phyloP scores from a whole-genome alignment of 2,329 filamentous ascomycete genomes.

The Fusarium drepaniforme region DNA sequence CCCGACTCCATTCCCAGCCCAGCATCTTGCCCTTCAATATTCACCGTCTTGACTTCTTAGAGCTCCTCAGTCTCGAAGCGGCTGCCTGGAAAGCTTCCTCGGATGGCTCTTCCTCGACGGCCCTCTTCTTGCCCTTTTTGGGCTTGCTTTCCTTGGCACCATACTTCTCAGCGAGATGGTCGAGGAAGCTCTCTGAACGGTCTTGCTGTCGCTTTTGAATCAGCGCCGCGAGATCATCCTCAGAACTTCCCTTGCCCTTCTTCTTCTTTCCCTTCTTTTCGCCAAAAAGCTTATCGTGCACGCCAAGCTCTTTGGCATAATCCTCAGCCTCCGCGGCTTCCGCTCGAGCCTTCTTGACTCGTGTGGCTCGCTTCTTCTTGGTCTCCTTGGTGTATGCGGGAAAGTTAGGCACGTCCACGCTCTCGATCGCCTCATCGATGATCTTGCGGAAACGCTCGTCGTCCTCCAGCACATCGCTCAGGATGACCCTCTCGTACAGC shows the following conservation, averaged over 20 bases:
- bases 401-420: constrained; percentile 74
- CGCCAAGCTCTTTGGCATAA: constrained; percentile 79
- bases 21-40: background rate
- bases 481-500: constrained; percentile 87
- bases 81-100: constrained; percentile 73
- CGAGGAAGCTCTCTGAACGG: constrained; percentile 72
- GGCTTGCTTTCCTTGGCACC: constrained; percentile 55
- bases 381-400: constrained; percentile 79
- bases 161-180: constrained; percentile 84
- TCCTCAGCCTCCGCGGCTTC: constrained; percentile 82
- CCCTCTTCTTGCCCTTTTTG: constrained; percentile 66
- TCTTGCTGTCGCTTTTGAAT: constrained; percentile 79
- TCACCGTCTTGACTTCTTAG: constrained; percentile 44
- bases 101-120: constrained; percentile 72
- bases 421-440: constrained; percentile 83
- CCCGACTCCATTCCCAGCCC: constrained; percentile 2
- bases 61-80: constrained; percentile 58
- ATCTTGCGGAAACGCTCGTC: constrained; percentile 86
- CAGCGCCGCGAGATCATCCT: constrained; percentile 75
- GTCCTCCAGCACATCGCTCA: constrained; percentile 85
- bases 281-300: constrained; percentile 77
- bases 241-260: constrained; percentile 58
- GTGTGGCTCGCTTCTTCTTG: constrained; percentile 70
- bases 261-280: constrained; percentile 60
- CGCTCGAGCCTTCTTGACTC: constrained; percentile 71